Base-by-base conservation (phyloP, 805 yeast genomes). In the Nematodospora valgi region DNA sequence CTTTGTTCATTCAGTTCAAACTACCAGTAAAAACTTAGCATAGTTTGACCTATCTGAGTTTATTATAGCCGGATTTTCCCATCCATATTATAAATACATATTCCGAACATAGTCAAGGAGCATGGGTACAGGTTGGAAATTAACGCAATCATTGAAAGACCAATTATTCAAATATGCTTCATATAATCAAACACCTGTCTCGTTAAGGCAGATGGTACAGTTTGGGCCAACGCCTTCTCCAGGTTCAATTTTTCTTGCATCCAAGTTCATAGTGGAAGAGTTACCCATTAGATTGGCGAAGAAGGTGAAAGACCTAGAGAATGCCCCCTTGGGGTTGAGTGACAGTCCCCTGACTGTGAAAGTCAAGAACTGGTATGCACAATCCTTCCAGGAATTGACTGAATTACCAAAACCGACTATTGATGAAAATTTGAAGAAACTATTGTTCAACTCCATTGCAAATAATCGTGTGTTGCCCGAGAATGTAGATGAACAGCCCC, bases 301-400 rank as follows among this genome's bases (percentile, higher is more conserved):
- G 49, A 74, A 94, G 35, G 95, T 87, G 22, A 80, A 83, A 52
- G 96, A 87, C 50, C 65, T 88, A 40, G 94, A 87, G 27, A 73
- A 75, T 17, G 73, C 93, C 20, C 96, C 96, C 0, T 69, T 79
- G 46, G 88, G 86, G 0, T 68, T 88, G 36, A 73, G 70, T 46
- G 68, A 78, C 20, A 81, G 81, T 78, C 86, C 87, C 1, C 78
- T 87, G 3, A 86, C 89, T 32, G 64, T 74, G 34, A 72, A 79
- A 44, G 96, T 87, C 12, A 74, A 80, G 41, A 78, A 86, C 53
- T 88, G 96, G 96, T 88, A 87, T 55, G 89, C 89, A 1, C 93
- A 86, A 54, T 80, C 91, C 6, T 88, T 88, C 57, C 88, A 86
- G 48, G 91, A 87, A 52, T 70, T 87, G 45, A 77, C 82, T n/a